Conservation (phyloP, 352 stramenopile species). For the Globisporangium camurandrum region DNA sequence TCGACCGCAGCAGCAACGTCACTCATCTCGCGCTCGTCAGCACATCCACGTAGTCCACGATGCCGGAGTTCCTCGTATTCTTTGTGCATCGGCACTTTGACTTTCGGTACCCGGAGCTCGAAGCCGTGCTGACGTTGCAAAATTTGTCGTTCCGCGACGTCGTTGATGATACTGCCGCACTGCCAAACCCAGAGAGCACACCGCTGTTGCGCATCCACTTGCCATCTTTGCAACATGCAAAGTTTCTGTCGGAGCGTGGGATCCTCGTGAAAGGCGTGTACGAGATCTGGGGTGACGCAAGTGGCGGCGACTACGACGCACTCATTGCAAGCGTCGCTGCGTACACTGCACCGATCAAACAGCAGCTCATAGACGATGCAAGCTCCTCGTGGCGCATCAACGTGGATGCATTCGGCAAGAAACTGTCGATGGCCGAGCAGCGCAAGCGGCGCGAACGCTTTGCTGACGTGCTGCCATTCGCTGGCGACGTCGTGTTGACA, state of each 20-base stretch:
- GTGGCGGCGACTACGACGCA: conserved; percentile 29
- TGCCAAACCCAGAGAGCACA: conserved; percentile 41
- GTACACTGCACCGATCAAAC: conserved; percentile 31
- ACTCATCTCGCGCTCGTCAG: not conserved
- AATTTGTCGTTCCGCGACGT: conserved; percentile 23
- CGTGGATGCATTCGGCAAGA: conserved; percentile 72
- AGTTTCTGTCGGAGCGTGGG: conserved; percentile 69
- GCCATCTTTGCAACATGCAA: conserved; percentile 48
- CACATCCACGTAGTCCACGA: conserved; percentile 1
- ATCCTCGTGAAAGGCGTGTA: conserved; percentile 83
- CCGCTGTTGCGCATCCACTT: conserved; percentile 58
- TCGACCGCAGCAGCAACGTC: too few relatives aligned
- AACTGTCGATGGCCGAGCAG: conserved; percentile 69
- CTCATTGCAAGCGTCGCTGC: conserved; percentile 36
- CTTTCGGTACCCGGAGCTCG: conserved; percentile 77
- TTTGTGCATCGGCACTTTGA: conserved; percentile 81
- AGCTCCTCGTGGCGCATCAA: conserved; percentile 67
- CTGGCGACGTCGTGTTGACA: conserved; percentile 64
- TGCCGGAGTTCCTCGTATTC: conserved; percentile 73
- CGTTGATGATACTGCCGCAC: conserved; percentile 20
- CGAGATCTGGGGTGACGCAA: conserved; percentile 55
- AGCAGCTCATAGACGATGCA: conserved; percentile 33
- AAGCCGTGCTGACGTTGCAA: conserved; percentile 66
- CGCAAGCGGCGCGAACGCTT: conserved; percentile 39
- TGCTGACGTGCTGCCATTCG: conserved; percentile 47